Percentiles rank a stretch among this genome's conserved stretches.
Conservation (phyloP, 1,139 yeast species). For the Pichia inconspicua region DNA sequence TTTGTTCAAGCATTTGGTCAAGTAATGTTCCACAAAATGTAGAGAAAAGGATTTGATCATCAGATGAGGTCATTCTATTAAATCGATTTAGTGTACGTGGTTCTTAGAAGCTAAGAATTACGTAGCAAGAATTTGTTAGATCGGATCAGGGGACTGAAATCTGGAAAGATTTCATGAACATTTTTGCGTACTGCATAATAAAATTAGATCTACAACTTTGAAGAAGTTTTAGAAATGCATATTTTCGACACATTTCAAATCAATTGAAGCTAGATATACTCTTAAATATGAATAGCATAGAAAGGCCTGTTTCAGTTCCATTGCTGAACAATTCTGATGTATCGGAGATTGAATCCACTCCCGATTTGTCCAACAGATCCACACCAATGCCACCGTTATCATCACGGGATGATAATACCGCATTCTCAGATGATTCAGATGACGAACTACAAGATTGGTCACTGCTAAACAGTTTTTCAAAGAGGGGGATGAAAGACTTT, state of each 20-base stretch:
- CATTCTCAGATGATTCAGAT: constrained; percentile 33
- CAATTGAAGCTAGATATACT: background rate
- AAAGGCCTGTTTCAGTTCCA: background rate
- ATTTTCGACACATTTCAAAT: background rate
- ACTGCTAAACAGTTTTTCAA: constrained; percentile 26
- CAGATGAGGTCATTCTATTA: constrained; percentile 4
- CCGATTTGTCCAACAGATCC: constrained; percentile 2
- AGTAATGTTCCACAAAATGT: constrained; percentile 28
- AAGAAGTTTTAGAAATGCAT: background rate
- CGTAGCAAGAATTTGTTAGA: background rate
- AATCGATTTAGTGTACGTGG: background rate
- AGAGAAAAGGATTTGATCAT: constrained; percentile 19
- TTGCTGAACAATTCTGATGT: background rate
- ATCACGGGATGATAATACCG: constrained; percentile 7
- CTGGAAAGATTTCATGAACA: background rate
- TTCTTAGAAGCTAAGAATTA: background rate
- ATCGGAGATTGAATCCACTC: background rate
- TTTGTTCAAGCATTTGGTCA: constrained; percentile 32
- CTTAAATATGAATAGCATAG: background rate
- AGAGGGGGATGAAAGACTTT: constrained; percentile 76
- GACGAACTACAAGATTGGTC: constrained; percentile 74
- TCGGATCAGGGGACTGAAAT: background rate
- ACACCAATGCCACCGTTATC: constrained; percentile 1
- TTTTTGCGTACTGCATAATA: background rate
- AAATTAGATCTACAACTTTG: background rate